A percentile compares a stretch with the other conserved stretches of the same genome.
phyloP scores from a whole-genome alignment of 768 basidiomycete genomes.

The Chalciporus sphaerocephalus region DNA sequence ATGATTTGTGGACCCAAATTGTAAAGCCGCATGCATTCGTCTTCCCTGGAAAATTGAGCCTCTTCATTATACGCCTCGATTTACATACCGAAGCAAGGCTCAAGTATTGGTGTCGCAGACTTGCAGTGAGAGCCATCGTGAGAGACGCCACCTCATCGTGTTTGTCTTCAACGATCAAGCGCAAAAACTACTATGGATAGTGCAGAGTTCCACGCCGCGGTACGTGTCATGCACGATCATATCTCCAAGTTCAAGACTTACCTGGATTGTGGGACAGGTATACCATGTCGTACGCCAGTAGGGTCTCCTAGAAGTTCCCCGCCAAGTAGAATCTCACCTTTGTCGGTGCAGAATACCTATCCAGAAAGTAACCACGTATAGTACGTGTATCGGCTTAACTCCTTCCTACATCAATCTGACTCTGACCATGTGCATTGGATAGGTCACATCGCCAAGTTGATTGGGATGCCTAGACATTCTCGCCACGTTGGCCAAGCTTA shows the following conservation, averaged over 20 bases:
- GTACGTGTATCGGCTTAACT: slow-evolving; percentile 33
- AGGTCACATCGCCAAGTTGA: slow-evolving; percentile 78
- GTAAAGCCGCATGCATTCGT: background rate
- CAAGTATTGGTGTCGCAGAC: background rate
- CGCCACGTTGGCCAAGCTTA: slow-evolving; percentile 81
- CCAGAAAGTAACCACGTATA: slow-evolving; percentile 71
- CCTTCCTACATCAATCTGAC: background rate
- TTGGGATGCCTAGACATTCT: slow-evolving; percentile 75
- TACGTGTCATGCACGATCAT: slow-evolving; percentile 24
- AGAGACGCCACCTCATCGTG: background rate
- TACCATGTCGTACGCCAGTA: slow-evolving; percentile 62
- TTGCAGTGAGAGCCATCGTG: background rate
- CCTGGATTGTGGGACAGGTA: slow-evolving; percentile 42
- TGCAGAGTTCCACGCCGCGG: slow-evolving; percentile 60
- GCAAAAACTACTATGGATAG: slow-evolving; percentile 41
- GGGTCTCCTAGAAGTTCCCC: slow-evolving; percentile 2
- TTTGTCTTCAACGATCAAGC: background rate
- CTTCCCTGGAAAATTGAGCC: background rate
- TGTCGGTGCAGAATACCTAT: slow-evolving; percentile 47
- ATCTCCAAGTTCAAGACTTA: background rate
- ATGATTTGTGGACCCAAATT: too few relatives aligned
- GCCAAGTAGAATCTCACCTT: background rate
- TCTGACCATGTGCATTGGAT: background rate
- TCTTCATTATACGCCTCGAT: background rate
- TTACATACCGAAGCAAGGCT: background rate